Evolutionary conservation across 306 rosid species (phyloP), one percentile per base, ranked within the genome.

Genomic region (Vachellia collinsii): DNA sequence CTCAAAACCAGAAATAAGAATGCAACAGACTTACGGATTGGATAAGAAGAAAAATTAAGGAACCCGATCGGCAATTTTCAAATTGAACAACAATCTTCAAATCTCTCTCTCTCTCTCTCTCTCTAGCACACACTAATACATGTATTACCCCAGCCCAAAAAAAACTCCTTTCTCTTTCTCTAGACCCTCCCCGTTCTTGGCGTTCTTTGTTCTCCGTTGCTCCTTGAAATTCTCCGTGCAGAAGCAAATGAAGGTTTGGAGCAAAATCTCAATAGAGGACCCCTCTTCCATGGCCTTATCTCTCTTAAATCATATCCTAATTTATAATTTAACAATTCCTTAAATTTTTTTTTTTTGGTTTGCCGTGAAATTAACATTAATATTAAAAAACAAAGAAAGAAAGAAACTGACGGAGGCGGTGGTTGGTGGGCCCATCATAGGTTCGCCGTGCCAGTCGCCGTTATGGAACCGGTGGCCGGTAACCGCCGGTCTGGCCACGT

Each of bases 191-290:
- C 87, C 65, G 87, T 67, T 84, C 84, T 69, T 14, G 77, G 82
- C 78, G 81, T 63, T 46, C 73, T 65, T 76, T 58, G 73, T 59
- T 62, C 58, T 64, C 66, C 75, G 84, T 72, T 78, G 80, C 87
- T 86, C 87, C 90, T 84, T 84, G 65, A 85, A 85, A 89, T 88
- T 83, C 82, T 85, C 85, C 84, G 89, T 82, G 97, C 91, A 90
- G 89, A 90, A 90, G 88, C 89, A 90, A 85, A 81, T 82, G 85
- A 66, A 72, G 86, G 86, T 46, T 81, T 72, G 84, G 87, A 88
- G 90, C 91, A 76, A 82, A 85, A 82, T 64, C 87, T 34, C 38
- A 43, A n/a, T n/a, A 80, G 48, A 65, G 84, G 76, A 77, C 79
- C 86, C 89, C 82, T 47, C 88, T 7, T 22, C 20, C 56, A 42